These are phyloP conservation scores for Apiospora kogelbergensis DNA, from an alignment of 2,329 filamentous ascomycete genomes.

Conservation along the genomic window DNA sequence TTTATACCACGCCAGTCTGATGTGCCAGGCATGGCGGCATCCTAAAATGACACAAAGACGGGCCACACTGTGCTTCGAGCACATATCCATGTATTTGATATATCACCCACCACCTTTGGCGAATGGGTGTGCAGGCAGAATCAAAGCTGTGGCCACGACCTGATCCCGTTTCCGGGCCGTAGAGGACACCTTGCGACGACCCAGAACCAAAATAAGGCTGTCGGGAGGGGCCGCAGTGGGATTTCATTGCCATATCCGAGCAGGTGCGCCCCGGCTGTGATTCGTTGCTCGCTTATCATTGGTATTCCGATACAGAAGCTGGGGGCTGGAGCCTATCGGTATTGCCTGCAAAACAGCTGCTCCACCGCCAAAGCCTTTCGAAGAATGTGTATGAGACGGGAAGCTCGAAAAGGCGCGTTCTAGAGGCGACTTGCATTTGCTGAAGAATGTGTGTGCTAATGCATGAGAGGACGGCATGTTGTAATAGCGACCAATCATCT, in stretches of 20 bases:
- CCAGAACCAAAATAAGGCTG: background rate
- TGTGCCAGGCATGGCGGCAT: background rate
- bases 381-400: background rate
- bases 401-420: background rate
- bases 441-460: constrained; percentile 8
- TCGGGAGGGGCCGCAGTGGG: background rate
- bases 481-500: background rate
- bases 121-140: background rate
- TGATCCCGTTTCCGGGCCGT: background rate
- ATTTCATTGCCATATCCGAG: background rate
- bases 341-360: background rate
- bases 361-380: background rate
- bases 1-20: background rate
- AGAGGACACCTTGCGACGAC: background rate
- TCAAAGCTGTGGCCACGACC: background rate
- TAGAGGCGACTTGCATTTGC: background rate
- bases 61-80: background rate
- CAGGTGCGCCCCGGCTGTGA: background rate
- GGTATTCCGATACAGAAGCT: background rate
- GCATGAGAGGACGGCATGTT: background rate
- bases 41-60: background rate
- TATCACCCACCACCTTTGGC: background rate
- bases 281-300: background rate
- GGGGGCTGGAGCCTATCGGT: background rate
- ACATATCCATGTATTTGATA: background rate